These are phyloP conservation scores for Periconia sp. DNA, from an alignment of 2,329 filamentous ascomycete genomes.

Conservation along the genomic window DNA sequence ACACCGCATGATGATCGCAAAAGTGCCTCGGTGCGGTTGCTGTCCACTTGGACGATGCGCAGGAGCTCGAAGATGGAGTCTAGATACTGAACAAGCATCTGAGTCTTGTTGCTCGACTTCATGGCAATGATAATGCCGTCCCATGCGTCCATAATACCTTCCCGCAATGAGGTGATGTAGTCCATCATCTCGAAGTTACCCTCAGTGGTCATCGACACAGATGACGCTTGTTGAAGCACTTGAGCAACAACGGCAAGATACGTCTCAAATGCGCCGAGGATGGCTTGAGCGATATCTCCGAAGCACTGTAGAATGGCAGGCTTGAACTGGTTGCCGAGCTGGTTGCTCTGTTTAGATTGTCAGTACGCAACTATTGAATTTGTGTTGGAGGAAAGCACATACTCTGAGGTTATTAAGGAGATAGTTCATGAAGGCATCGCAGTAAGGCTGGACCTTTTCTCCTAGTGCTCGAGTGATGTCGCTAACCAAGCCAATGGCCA, in stretches of 20 bases:
- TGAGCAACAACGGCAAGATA: conserved; percentile 92
- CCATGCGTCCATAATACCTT: conserved; percentile 99
- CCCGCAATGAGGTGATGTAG: conserved; percentile 91
- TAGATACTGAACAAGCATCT: conserved; percentile 77
- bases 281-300: conserved; percentile 95
- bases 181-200: conserved; percentile 94
- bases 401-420: conserved; percentile 89
- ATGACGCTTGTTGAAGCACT: conserved; percentile 90
- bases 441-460: conserved; percentile 90
- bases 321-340: conserved; percentile 95
- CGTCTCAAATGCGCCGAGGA: conserved; percentile 87
- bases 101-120: conserved; percentile 78
- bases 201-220: conserved; percentile 78
- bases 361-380: conserved; percentile 6
- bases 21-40: conserved; percentile 87
- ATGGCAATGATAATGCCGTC: conserved; percentile 94
- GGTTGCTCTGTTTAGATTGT: conserved; percentile 66
- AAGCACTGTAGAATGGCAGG: conserved; percentile 98
- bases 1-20: conserved; percentile 97
- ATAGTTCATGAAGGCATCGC: conserved; percentile 98
- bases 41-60: conserved; percentile 77
- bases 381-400: conserved; percentile 40
- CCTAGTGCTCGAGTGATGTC: conserved; percentile 93
- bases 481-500: conserved; percentile 96
- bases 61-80: conserved; percentile 87